Conservation (phyloP, 2,329 filamentous ascomycete species). For the Fusarium gaditjirri region DNA sequence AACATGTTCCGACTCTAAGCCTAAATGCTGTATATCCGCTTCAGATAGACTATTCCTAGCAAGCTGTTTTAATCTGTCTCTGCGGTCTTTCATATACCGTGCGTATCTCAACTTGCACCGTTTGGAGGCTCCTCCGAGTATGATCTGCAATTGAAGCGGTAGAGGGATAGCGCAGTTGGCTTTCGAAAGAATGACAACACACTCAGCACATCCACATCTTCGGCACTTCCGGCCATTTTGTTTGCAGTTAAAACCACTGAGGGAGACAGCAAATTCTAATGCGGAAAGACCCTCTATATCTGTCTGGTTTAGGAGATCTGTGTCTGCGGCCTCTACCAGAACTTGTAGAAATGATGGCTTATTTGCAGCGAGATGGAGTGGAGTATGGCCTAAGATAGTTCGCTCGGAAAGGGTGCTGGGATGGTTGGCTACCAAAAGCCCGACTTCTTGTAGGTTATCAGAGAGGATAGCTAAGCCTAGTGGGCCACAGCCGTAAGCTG, state of each 20-base stretch:
- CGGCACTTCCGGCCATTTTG: rapidly evolving
- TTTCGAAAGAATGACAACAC: background rate
- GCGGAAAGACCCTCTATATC: rapidly evolving
- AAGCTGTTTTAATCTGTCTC: background rate
- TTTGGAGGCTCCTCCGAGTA: rapidly evolving
- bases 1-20: rapidly evolving
- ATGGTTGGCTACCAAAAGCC: rapidly evolving
- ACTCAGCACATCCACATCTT: background rate
- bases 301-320: rapidly evolving
- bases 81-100: background rate
- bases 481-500: background rate
- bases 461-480: background rate
- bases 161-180: background rate
- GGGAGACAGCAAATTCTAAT: background rate
- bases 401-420: background rate
- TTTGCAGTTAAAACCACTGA: background rate
- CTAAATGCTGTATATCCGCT: rapidly evolving
- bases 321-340: background rate
- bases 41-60: rapidly evolving
- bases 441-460: background rate
- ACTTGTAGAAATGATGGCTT: background rate
- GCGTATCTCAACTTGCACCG: background rate
- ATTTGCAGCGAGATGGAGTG: rapidly evolving
- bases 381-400: background rate
- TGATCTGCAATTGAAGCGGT: rapidly evolving